Percentiles rank a stretch among this genome's conserved stretches.
Evolutionary conservation across 139 green algal genomes (phyloP).

Genomic region (Closterium sp.): DNA sequence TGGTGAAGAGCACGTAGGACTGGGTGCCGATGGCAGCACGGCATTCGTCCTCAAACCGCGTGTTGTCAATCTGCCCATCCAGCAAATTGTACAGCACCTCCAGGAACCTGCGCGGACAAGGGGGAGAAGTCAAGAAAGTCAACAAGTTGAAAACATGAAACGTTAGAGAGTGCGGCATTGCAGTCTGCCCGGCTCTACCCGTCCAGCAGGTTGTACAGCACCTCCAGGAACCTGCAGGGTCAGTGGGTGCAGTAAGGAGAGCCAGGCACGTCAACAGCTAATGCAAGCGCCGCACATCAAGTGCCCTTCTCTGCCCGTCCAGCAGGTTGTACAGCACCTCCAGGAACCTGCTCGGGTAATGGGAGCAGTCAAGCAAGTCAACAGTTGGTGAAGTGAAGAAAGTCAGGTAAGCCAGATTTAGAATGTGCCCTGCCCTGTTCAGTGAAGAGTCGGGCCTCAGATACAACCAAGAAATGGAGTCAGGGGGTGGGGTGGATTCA

Average conservation of each 20-base stretch:
- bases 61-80: conserved; percentile 65
- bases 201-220: conserved; percentile 65
- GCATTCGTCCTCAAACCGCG: conserved; percentile 73
- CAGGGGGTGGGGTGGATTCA: no score
- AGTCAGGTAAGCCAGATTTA: no score
- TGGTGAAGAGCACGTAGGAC: conserved; percentile 89
- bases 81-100: conserved; percentile 61
- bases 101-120: conserved; percentile 58
- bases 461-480: no score
- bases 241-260: no score
- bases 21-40: conserved; percentile 78
- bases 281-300: no score
- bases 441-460: no score
- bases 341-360: neutral
- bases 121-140: neutral
- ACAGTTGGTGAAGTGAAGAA: no score
- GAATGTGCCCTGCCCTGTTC: no score
- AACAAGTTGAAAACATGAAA: no score
- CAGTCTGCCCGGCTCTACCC: no score
- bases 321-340: conserved; percentile 59
- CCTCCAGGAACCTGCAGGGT: conserved; percentile 58
- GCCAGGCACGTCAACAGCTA: no score
- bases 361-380: neutral
- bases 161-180: no score
- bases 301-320: conserved; percentile 49